Percentiles rank a stretch among this genome's conserved stretches.
Evolutionary conservation across 306 rosid species (phyloP).

Genomic region (Cucurbita argyrosperma): DNA sequence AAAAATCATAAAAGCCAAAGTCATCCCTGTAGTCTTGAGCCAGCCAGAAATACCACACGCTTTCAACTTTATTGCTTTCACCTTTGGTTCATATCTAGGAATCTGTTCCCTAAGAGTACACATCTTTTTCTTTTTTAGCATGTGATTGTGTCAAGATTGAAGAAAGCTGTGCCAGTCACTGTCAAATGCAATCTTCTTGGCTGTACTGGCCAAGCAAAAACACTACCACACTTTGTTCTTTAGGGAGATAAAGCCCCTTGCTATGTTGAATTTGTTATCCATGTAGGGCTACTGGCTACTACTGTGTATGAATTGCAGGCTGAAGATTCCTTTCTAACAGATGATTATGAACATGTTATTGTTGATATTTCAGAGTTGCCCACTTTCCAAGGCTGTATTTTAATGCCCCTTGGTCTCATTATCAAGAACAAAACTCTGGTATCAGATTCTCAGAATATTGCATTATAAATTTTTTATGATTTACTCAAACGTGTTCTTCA

Average conservation of each 20-base stretch:
- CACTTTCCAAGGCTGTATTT: not conserved
- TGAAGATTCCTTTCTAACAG: constrained; percentile 5
- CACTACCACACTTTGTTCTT: constrained; percentile 6
- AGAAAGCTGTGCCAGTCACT: constrained; percentile 2
- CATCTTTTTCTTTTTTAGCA: constrained; percentile 6
- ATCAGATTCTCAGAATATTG: not conserved
- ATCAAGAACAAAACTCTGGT: not conserved
- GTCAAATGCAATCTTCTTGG: constrained; percentile 6
- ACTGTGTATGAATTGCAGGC: not conserved
- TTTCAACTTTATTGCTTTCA: not conserved
- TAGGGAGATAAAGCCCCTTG: constrained; percentile 1
- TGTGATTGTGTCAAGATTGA: constrained; percentile 1
- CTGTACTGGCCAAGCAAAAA: constrained; percentile 5
- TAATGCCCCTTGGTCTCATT: not conserved
- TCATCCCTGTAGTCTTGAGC: not conserved
- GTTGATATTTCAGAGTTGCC: not conserved
- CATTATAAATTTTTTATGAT: not conserved
- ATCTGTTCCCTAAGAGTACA: constrained; percentile 6
- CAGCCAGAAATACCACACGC: not conserved
- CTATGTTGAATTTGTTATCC: not conserved
- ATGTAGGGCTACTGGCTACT: not conserved
- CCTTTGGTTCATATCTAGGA: constrained; percentile 2
- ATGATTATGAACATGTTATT: not conserved
- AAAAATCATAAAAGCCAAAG: not conserved
- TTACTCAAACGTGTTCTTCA: not conserved